Conservation (phyloP, 2,329 filamentous ascomycete species). For the Keithomyces neogunnii region DNA sequence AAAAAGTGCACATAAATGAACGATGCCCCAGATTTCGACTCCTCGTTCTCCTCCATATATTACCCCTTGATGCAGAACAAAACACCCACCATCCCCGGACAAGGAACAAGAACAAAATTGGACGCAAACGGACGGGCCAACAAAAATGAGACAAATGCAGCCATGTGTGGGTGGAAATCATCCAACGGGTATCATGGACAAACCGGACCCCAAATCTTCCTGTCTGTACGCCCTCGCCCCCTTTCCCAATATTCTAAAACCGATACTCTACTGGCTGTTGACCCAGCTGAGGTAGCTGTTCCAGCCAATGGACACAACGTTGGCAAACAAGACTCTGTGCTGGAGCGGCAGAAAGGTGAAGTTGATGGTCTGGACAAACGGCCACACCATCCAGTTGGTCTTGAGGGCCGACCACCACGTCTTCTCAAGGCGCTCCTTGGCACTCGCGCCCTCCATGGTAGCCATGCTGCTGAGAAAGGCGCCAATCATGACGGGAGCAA, state of each 20-base stretch:
- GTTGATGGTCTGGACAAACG: conserved; percentile 74
- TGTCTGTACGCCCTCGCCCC: conserved; percentile 3
- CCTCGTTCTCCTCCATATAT: too few species aligned
- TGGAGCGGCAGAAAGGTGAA: conserved; percentile 81
- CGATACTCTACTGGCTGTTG: conserved; percentile 35
- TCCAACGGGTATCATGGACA: not conserved
- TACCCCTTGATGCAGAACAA: not conserved
- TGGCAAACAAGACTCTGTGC: conserved; percentile 78
- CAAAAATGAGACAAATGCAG: conserved; percentile 3
- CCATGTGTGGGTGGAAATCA: not conserved
- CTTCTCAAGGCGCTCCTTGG: conserved; percentile 59
- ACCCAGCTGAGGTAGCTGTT: conserved; percentile 57
- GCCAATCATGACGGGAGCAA: conserved; percentile 76
- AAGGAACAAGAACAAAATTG: not conserved
- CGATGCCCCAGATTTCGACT: too few species aligned
- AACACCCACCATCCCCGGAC: not conserved
- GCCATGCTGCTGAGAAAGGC: conserved; percentile 82
- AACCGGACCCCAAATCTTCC: not conserved
- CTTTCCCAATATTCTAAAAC: conserved; percentile 3
- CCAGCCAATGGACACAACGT: conserved; percentile 64
- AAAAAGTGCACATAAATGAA: too few species aligned
- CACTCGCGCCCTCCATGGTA: conserved; percentile 58
- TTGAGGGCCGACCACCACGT: conserved; percentile 64
- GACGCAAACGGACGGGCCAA: not conserved
- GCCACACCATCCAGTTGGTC: conserved; percentile 87